These are phyloP conservation scores for Mycoemilia scoparia DNA, from an alignment of 192 early-diverging fungal genomes.

Conservation along the genomic window DNA sequence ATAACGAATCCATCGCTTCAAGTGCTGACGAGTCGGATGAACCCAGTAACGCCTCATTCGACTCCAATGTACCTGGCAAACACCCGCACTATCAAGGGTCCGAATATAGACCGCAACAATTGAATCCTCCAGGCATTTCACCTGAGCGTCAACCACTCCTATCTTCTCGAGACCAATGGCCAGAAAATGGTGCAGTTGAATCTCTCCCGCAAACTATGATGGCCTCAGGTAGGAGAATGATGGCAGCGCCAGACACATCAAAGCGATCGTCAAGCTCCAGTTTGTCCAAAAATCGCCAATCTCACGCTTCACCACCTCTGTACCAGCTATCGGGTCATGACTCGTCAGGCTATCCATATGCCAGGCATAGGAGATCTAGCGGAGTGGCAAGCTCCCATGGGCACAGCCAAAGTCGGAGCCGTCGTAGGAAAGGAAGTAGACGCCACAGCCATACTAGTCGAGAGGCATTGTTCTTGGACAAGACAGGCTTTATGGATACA, in stretches of 20 bases:
- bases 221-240: too few species aligned
- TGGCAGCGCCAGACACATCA: too few species aligned
- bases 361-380: neutral
- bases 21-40: neutral
- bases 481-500: slow-evolving; percentile 29
- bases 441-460: slow-evolving; percentile 10
- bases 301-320: neutral
- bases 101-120: neutral
- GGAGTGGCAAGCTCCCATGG: neutral
- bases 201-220: too few species aligned
- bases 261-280: slow-evolving; percentile 3
- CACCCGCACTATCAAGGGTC: neutral
- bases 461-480: slow-evolving; percentile 29
- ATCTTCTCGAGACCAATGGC: neutral
- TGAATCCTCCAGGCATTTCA: neutral
- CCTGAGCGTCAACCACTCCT: neutral
- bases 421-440: neutral
- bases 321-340: neutral
- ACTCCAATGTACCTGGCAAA: neutral
- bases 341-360: neutral
- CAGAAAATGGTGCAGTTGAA: neutral
- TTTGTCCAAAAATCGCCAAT: slow-evolving; percentile 2
- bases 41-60: neutral
- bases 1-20: slow-evolving; percentile 7
- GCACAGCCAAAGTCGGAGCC: neutral